A percentile compares a stretch with the other conserved stretches of the same genome.
These are phyloP conservation scores for Kalmusia sp. DNA, from an alignment of 2,329 filamentous ascomycete species.

Conservation along the genomic window DNA sequence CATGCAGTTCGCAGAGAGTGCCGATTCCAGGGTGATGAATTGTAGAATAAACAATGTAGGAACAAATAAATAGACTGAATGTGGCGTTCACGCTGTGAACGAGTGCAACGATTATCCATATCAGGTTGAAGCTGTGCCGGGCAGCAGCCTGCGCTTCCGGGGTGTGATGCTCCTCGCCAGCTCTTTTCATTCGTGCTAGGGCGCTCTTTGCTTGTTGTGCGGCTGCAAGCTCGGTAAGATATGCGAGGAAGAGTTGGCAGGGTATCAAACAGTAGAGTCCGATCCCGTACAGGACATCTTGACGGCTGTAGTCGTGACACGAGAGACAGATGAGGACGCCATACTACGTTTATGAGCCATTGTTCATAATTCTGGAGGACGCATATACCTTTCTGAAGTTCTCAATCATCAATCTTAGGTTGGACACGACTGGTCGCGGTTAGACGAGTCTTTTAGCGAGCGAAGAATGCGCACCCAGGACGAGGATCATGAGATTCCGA, in stretches of 20 bases:
- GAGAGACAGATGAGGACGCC: constrained; percentile 91
- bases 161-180: constrained; percentile 55
- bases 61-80: constrained; percentile 79
- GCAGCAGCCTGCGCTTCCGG: constrained; percentile 65
- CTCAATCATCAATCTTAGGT: constrained; percentile 92
- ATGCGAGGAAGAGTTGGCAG: constrained; percentile 88
- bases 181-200: constrained; percentile 62
- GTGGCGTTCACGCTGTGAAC: constrained; percentile 85
- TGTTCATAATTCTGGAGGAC: constrained; percentile 6
- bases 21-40: constrained; percentile 95
- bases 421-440: constrained; percentile 76
- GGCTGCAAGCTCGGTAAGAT: constrained; percentile 85
- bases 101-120: constrained; percentile 82
- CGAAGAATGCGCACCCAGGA: constrained; percentile 68
- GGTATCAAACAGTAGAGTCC: constrained; percentile 87
- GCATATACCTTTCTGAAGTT: constrained; percentile 96
- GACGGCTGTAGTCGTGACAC: constrained; percentile 84
- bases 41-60: constrained; percentile 84
- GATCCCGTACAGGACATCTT: constrained; percentile 78
- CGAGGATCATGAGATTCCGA: constrained; percentile 93
- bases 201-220: constrained; percentile 78
- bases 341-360: constrained; percentile 65
- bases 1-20: constrained; percentile 87
- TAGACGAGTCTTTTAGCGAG: constrained; percentile 22
- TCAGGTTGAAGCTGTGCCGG: constrained; percentile 69